Conservation (phyloP, 139 green algal genomes). For the Spirogloea muscicola region DNA sequence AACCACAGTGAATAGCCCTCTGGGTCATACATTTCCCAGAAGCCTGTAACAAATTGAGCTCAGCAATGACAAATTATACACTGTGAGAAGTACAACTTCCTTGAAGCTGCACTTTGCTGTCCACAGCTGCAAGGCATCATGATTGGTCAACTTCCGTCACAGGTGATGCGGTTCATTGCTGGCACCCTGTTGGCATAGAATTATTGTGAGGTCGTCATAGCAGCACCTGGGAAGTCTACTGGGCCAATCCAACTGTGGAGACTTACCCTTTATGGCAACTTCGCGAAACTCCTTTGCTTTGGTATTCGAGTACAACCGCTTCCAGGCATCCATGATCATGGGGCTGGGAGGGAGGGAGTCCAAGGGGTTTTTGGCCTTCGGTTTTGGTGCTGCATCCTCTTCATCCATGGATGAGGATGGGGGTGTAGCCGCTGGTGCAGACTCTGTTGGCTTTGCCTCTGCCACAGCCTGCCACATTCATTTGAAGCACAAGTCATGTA, state of each 20-base stretch:
- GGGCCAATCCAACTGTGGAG: too few relatives aligned
- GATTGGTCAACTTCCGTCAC: too few relatives aligned
- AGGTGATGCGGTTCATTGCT: too few relatives aligned
- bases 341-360: constrained; percentile 54
- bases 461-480: not conserved
- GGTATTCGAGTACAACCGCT: constrained; percentile 65
- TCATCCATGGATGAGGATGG: too few relatives aligned
- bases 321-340: constrained; percentile 64
- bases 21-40: constrained; percentile 52
- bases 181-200: too few relatives aligned
- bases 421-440: not conserved
- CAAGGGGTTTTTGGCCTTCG: constrained; percentile 59
- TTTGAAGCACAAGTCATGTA: not conserved
- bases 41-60: too few relatives aligned
- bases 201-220: too few relatives aligned
- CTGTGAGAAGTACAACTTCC: too few relatives aligned
- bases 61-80: too few relatives aligned
- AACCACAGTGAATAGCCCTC: constrained; percentile 64
- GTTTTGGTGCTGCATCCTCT: constrained; percentile 30
- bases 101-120: too few relatives aligned
- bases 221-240: too few relatives aligned
- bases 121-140: too few relatives aligned
- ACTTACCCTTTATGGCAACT: constrained; percentile 50
- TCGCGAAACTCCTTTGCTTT: constrained; percentile 56
- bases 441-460: not conserved